Base-by-base conservation (phyloP, 305 asterid species). In the Solanum hybrid region DNA sequence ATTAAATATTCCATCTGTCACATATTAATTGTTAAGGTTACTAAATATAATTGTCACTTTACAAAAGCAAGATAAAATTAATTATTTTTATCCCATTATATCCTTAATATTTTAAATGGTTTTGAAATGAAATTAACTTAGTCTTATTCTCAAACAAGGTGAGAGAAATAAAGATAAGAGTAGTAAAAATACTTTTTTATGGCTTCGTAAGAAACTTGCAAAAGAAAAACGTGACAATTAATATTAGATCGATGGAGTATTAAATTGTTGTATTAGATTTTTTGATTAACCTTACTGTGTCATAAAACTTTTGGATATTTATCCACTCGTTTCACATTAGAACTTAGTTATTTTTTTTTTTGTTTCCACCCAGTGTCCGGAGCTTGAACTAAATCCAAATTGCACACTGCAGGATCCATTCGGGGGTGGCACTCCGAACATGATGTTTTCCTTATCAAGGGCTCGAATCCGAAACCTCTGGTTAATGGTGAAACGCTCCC, bases 401-500 rank as follows among this genome's bases (percentile, higher is more conserved):
- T 29, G 2, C 6, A 4, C 61, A 45, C 0, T 45, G 22, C 61
- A 45, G 0, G 57, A 0, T 41, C 61, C 61, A 45, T 13, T 45
- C 3, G 20, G 20, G 61, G 61, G 61, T 13, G 61, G 0, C 61
- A 0, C 61, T 45, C 61, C 61, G 1, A 45, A 45, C 61, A 14
- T 4, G 20, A 4, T 45, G 0, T 45, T 45, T 45, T 45, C 6
- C 61, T 4, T 45, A 45, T 14, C 15, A 3, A 39, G 14, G 51
- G 15, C 0, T 39, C 14, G 1, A 39, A 39, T 3, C 7, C 1
- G 0, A 45, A 4, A 45, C 0, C 7, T 45, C 1, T 45, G 20
- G 1, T 45, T 45, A 45, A 45, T 0, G 7, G 20, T 45, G 61
- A 45, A 45, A 0, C 7, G 0, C 61, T 45, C 6, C 3, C 20